Evolutionary conservation across 2,329 filamentous ascomycete species (phyloP).

Genomic region (Aplosporella prunicola): DNA sequence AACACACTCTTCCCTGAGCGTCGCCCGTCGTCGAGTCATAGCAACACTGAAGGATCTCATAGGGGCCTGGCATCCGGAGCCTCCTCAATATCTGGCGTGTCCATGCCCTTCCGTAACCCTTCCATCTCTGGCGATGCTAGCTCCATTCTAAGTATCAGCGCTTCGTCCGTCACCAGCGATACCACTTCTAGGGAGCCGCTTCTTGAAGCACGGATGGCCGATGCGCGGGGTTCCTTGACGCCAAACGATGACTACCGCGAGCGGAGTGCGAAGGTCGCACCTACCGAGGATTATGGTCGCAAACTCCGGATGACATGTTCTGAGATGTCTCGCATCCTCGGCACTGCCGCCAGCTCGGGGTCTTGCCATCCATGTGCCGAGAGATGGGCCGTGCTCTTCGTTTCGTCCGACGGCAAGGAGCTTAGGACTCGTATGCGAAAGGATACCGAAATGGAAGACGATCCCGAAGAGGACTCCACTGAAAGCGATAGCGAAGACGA

Average conservation of each 20-base stretch:
- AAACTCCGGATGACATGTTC: conserved; percentile 58
- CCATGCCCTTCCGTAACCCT: conserved; percentile 41
- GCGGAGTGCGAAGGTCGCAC: conserved; percentile 43
- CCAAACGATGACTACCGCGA: conserved; percentile 1
- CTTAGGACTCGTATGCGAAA: conserved; percentile 65
- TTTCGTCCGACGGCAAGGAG: conserved; percentile 61
- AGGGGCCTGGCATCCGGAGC: conserved; percentile 37
- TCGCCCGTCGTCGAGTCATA: conserved; percentile 50
- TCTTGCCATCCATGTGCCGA: conserved; percentile 71
- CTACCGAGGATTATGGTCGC: conserved; percentile 32
- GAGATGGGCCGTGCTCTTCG: conserved; percentile 72
- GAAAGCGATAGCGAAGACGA: conserved; percentile 41
- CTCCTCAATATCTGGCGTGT: conserved; percentile 40
- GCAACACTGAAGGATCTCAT: conserved; percentile 36
- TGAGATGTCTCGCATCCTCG: conserved; percentile 59
- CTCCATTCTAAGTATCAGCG: conserved; percentile 63
- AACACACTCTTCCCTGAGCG: conserved; percentile 75
- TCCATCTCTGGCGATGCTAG: conserved; percentile 52
- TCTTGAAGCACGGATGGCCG: conserved; percentile 37
- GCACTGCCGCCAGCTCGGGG: conserved; percentile 54
- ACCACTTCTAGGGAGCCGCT: conserved; percentile 57
- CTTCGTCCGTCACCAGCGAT: conserved; percentile 64
- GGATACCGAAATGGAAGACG: conserved; percentile 54
- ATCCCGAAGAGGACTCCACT: conserved; percentile 51
- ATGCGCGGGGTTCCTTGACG: conserved; percentile 1